phyloP scores from a whole-genome alignment of 495 filamentous ascomycete species.

The Xylaria telfairii region DNA sequence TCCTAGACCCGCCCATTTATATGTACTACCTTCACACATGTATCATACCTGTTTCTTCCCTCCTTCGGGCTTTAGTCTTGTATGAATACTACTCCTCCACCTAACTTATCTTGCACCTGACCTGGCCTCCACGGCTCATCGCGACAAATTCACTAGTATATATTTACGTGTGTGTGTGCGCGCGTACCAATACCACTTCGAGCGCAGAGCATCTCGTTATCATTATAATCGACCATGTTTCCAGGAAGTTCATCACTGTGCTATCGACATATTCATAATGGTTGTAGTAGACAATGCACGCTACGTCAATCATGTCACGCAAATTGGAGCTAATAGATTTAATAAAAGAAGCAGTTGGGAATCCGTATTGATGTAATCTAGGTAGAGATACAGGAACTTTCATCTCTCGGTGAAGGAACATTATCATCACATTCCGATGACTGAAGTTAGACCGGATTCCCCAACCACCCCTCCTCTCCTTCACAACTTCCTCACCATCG shows the following conservation, averaged over 20 bases:
- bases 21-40: too few species aligned
- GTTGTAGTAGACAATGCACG: not conserved
- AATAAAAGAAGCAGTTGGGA: not conserved
- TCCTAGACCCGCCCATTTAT: too few species aligned
- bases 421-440: not conserved
- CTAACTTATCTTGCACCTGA: too few species aligned
- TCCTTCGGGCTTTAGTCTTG: too few species aligned
- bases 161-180: not conserved
- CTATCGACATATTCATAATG: not conserved
- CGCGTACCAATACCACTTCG: not conserved
- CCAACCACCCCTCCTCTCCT: not conserved
- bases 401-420: not conserved
- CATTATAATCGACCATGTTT: not conserved
- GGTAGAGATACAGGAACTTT: not conserved
- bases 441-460: not conserved
- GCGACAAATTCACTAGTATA: too few species aligned
- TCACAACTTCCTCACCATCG: not conserved
- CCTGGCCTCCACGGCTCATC: too few species aligned
- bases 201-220: not conserved
- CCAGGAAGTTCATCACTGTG: too few species aligned
- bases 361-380: conserved; percentile 11
- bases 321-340: not conserved
- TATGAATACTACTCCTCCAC: too few species aligned
- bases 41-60: too few species aligned
- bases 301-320: not conserved